Evolutionary conservation across 352 stramenopile genomes (phyloP).

Genomic region (Globisporangium echinulatum): DNA sequence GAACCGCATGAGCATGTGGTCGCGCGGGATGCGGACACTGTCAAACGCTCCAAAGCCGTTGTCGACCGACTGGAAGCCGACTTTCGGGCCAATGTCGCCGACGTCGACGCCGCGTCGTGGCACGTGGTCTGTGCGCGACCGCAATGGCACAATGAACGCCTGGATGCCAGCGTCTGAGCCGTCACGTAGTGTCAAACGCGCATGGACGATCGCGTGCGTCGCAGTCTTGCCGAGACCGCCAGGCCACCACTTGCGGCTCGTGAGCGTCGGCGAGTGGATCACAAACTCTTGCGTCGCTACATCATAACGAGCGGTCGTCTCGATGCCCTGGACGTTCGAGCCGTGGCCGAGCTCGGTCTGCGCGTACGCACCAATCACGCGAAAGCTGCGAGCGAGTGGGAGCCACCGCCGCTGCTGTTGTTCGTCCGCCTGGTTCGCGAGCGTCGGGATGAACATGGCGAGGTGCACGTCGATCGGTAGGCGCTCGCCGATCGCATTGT

Average conservation of each 20-base stretch:
- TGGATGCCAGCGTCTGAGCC: slow-evolving; percentile 82
- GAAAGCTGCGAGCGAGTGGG: slow-evolving; percentile 45
- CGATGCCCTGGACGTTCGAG: slow-evolving; percentile 86
- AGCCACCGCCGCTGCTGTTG: slow-evolving; percentile 65
- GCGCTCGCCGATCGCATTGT: slow-evolving; percentile 38
- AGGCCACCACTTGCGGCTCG: slow-evolving; percentile 95
- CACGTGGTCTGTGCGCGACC: slow-evolving; percentile 69
- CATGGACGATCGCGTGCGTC: slow-evolving; percentile 91
- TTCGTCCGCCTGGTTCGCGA: slow-evolving; percentile 58
- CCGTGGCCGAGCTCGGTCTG: slow-evolving; percentile 96
- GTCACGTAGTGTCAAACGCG: slow-evolving; percentile 55
- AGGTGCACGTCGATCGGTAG: slow-evolving; percentile 46
- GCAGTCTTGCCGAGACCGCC: slow-evolving; percentile 87
- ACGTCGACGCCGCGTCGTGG: slow-evolving; percentile 84
- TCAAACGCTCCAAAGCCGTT: slow-evolving; percentile 89
- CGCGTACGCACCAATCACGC: slow-evolving; percentile 88
- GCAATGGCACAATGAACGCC: slow-evolving; percentile 91
- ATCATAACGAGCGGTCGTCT: slow-evolving; percentile 92
- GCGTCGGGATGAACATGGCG: slow-evolving; percentile 58
- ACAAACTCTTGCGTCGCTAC: slow-evolving; percentile 88
- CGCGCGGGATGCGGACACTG: slow-evolving; percentile 80
- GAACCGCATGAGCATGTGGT: slow-evolving; percentile 49
- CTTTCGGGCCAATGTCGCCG: slow-evolving; percentile 91
- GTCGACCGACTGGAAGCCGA: slow-evolving; percentile 89
- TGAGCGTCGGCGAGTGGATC: slow-evolving; percentile 93